Evolutionary conservation across 2,329 filamentous ascomycete genomes (phyloP).

Genomic region (Fusarium poae): DNA sequence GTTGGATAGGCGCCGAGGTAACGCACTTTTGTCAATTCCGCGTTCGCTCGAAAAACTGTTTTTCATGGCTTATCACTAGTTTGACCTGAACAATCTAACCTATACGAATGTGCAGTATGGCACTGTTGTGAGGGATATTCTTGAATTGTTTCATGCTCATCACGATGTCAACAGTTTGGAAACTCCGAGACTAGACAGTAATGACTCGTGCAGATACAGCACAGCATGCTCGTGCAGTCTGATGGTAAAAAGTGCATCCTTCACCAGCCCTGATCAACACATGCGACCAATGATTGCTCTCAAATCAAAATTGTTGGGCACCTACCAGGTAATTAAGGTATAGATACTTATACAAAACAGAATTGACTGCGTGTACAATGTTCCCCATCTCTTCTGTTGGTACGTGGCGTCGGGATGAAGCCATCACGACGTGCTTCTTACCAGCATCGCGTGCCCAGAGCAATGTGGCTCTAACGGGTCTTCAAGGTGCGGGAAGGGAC

Average conservation of each 20-base stretch:
- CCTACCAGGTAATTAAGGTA: background rate
- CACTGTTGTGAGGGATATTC: slow-evolving; percentile 25
- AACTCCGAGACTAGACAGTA: slow-evolving; percentile 44
- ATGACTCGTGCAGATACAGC: slow-evolving; percentile 46
- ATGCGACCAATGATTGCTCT: background rate
- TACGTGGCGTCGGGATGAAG: slow-evolving; percentile 37
- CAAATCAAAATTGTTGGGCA: slow-evolving; percentile 1
- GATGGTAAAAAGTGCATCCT: slow-evolving; percentile 20
- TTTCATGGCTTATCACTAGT: slow-evolving; percentile 30
- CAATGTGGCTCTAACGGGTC: slow-evolving; percentile 45
- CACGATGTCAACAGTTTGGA: slow-evolving; percentile 39
- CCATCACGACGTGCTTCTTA: slow-evolving; percentile 37
- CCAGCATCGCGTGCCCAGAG: slow-evolving; percentile 27
- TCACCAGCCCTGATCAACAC: slow-evolving; percentile 14
- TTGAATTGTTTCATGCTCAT: slow-evolving; percentile 27
- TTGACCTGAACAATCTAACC: background rate
- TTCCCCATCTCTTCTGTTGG: background rate
- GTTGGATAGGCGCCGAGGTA: slow-evolving; percentile 20
- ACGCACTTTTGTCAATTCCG: slow-evolving; percentile 40
- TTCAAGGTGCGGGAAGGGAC: slow-evolving; percentile 46
- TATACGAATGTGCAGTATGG: background rate
- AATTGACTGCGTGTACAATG: slow-evolving; percentile 8
- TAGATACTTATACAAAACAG: background rate
- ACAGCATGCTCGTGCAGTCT: slow-evolving; percentile 6
- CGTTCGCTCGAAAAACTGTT: slow-evolving; percentile 23